Percentiles rank a stretch among this genome's conserved stretches.
Conservation (phyloP, 495 filamentous ascomycete species). For the Mytilinidion resinicola region DNA sequence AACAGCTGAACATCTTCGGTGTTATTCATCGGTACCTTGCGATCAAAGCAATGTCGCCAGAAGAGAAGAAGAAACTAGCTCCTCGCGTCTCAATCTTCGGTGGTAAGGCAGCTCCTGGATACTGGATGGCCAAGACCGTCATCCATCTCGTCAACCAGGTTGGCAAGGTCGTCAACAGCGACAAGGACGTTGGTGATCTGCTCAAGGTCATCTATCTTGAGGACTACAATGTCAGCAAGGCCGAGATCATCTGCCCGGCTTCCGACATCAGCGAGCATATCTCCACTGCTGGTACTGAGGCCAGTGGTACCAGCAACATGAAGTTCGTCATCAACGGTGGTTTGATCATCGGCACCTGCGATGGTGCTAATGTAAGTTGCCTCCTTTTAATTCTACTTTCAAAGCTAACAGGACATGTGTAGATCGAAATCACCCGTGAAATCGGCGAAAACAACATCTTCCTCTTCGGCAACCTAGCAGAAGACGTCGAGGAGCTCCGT, state of each 20-base stretch:
- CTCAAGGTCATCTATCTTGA: constrained; percentile 96
- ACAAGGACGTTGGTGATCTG: constrained; percentile 83
- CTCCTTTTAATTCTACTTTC: not conserved
- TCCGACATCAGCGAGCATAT: constrained; percentile 98
- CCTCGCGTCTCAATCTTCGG: constrained; percentile 97
- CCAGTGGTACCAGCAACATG: constrained; percentile 75
- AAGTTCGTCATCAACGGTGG: constrained; percentile 98
- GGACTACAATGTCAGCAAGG: constrained; percentile 99
- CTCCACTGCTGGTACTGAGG: constrained; percentile 92
- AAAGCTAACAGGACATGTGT: not conserved
- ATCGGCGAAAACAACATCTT: constrained; percentile 96
- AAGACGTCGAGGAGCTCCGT: constrained; percentile 94
- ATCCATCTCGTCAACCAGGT: constrained; percentile 95
- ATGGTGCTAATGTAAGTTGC: constrained; percentile 84
- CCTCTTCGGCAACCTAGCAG: constrained; percentile 92
- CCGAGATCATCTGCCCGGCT: constrained; percentile 89
- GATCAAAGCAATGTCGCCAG: constrained; percentile 76
- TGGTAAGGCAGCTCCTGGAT: constrained; percentile 93
- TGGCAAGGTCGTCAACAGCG: constrained; percentile 83
- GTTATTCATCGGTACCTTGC: constrained; percentile 91
- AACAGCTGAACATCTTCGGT: constrained; percentile 98
- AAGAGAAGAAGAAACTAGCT: constrained; percentile 79
- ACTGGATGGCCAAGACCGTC: constrained; percentile 99
- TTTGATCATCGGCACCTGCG: constrained; percentile 93
- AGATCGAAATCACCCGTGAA: constrained; percentile 98